Percentiles rank a stretch among this genome's conserved stretches.
These are phyloP conservation scores for Cytospora mali DNA, from an alignment of 2,329 filamentous ascomycete species.

Conservation along the genomic window DNA sequence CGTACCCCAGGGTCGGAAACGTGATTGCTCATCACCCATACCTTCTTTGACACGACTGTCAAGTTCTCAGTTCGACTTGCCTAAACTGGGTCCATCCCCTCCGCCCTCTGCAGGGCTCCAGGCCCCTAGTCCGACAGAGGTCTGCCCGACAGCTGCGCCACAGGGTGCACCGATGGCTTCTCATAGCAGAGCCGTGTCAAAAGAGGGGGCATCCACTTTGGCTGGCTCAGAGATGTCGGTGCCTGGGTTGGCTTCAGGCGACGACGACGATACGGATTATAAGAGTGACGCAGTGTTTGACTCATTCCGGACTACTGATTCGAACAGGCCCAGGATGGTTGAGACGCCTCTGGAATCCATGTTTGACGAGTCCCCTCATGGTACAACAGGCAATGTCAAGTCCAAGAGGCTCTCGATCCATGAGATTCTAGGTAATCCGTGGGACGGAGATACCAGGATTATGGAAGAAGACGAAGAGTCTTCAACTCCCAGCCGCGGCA, in stretches of 20 bases:
- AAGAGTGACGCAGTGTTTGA: slow-evolving; percentile 79
- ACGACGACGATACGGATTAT: slow-evolving; percentile 78
- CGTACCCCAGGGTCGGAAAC: slow-evolving; percentile 40
- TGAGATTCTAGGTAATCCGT: slow-evolving; percentile 58
- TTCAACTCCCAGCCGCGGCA: slow-evolving; percentile 52
- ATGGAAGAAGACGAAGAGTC: slow-evolving; percentile 64
- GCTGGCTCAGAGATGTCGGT: slow-evolving; percentile 71
- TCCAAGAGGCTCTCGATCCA: slow-evolving; percentile 61
- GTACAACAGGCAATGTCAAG: slow-evolving; percentile 55
- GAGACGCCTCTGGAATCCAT: slow-evolving; percentile 77
- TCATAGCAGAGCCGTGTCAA: slow-evolving; percentile 43
- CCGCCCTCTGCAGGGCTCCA: slow-evolving; percentile 41
- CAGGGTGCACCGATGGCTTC: slow-evolving; percentile 39
- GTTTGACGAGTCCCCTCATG: slow-evolving; percentile 77
- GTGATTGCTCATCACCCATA: slow-evolving; percentile 58
- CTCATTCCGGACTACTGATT: slow-evolving; percentile 72
- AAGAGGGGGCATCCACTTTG: slow-evolving; percentile 64
- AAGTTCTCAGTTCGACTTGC: slow-evolving; percentile 57
- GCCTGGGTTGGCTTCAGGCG: slow-evolving; percentile 65
- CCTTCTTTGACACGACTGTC: slow-evolving; percentile 57
- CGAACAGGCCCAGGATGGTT: slow-evolving; percentile 65
- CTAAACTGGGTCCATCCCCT: slow-evolving; percentile 48
- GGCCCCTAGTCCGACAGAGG: slow-evolving; percentile 44
- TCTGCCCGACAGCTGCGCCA: slow-evolving; percentile 43
- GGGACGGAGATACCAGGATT: slow-evolving; percentile 59